Base-by-base conservation (phyloP, 2,329 filamentous ascomycete genomes). In the Aspergillus eucalypticola region DNA sequence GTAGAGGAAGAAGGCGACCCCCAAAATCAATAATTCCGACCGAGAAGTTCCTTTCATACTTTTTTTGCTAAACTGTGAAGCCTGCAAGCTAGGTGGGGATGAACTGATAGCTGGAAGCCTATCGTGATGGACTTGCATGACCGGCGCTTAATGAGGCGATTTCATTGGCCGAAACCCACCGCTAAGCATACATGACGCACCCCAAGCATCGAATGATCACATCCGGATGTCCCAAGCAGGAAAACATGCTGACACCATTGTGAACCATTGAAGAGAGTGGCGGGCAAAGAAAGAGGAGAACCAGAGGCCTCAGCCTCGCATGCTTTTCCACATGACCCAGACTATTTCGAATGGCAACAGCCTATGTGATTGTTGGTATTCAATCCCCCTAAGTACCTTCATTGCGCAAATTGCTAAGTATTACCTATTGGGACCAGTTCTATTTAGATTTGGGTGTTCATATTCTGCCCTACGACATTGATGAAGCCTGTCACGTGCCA, bases 351-450 rank as follows among this genome's bases (percentile, higher is more conserved):
- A 29, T 29, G 10, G 27, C 27, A 4, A 29, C 10, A 29, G 10
- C 0, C 27, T 3, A 0, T 29, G 0, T 29, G 4, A 10, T 11
- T 29, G 27, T 2, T 11, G 10, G 3, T 29, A 27, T 8, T 27
- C 5, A 10, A 29, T 11, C 10, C 27, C 27, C 1, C 27, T 29
- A 29, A 3, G 0, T 29, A 10, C 11, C 8, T 29, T 29, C 8
- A 2, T 11, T 29, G 3, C 8, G 27, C 27, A 3, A 11, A 10
- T 4, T 29, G 27, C 3, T 29, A 29, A 29, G 10, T 29, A 29
- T 10, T 8, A 11, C 8, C 0, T 0, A 5, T 29, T 29, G 27
- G 8, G 5, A 11, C 3, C 10, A 11, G 0, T 4, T 29, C 2
- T 11, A 29, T 29, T 11, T 10, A 29, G 27, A 29, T 10, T 29